Percentiles rank a stretch among this genome's conserved stretches.
phyloP scores from a whole-genome alignment of 2,329 filamentous ascomycete species.

The Mycogone perniciosa region DNA sequence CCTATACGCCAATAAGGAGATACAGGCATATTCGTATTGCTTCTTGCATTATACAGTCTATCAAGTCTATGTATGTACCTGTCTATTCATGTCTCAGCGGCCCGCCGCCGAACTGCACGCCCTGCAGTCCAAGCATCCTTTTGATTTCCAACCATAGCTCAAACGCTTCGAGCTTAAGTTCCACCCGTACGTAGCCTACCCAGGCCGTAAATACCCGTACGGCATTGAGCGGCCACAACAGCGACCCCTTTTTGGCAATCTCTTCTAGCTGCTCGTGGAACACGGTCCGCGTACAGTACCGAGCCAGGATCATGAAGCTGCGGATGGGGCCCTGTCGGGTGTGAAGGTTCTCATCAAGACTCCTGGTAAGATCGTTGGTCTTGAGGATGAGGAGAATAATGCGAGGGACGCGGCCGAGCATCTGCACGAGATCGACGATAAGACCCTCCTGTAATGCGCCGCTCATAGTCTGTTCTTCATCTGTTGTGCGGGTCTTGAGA shows the following conservation, averaged over 20 bases:
- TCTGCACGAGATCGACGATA: conserved; percentile 77
- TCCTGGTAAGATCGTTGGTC: conserved; percentile 93
- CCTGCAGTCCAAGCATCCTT: conserved; percentile 35
- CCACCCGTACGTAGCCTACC: conserved; percentile 52
- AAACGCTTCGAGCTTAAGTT: conserved; percentile 57
- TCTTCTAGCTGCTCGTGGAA: conserved; percentile 58
- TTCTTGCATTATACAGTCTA: conserved; percentile 8
- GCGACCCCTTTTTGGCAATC: conserved; percentile 45
- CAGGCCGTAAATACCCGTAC: conserved; percentile 50
- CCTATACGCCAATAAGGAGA: neutral
- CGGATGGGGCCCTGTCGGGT: conserved; percentile 62
- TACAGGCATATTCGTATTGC: neutral
- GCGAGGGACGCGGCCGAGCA: conserved; percentile 81
- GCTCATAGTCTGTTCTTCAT: conserved; percentile 84
- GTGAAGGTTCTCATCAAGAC: conserved; percentile 83
- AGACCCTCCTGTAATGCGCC: conserved; percentile 80
- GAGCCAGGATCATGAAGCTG: conserved; percentile 60
- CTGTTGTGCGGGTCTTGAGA: conserved; percentile 53
- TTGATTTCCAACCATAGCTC: conserved; percentile 55
- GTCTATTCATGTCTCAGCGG: conserved; percentile 15
- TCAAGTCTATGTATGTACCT: conserved; percentile 3
- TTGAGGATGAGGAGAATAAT: conserved; percentile 95
- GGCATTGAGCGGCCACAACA: conserved; percentile 54
- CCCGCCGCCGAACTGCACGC: conserved; percentile 21
- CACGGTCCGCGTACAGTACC: conserved; percentile 62